Evolutionary conservation across 305 asterid species (phyloP).

Genomic region (Stenogyne calaminthoides): DNA sequence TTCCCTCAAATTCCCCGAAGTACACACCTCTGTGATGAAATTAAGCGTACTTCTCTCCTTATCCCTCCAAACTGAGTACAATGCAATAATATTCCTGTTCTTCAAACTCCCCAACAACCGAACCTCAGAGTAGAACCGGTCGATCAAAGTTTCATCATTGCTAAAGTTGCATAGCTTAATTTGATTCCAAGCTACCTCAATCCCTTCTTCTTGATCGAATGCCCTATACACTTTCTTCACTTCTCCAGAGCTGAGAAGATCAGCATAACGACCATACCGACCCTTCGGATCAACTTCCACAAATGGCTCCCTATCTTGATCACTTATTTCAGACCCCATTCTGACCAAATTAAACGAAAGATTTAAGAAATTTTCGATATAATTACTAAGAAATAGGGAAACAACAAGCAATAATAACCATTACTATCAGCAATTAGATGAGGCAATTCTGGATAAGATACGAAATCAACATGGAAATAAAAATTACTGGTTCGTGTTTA

Average conservation of each 20-base stretch:
- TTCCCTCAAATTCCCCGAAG: slow-evolving; percentile 73
- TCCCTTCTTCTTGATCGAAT: slow-evolving; percentile 79
- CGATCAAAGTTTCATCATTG: slow-evolving; percentile 52
- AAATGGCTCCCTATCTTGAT: slow-evolving; percentile 51
- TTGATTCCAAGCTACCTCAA: slow-evolving; percentile 86
- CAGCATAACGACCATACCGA: slow-evolving; percentile 68
- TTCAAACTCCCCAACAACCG: slow-evolving; percentile 47
- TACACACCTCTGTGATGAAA: slow-evolving; percentile 74
- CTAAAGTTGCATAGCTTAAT: slow-evolving; percentile 54
- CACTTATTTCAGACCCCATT: slow-evolving; percentile 34
- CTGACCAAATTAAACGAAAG: slow-evolving; percentile 25
- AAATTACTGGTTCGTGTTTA: too few species aligned
- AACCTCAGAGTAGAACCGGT: slow-evolving; percentile 60
- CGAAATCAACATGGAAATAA: too few species aligned
- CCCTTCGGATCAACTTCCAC: slow-evolving; percentile 62
- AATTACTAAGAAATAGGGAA: too few species aligned
- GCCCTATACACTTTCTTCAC: slow-evolving; percentile 75
- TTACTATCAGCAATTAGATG: too few species aligned
- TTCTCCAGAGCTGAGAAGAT: slow-evolving; percentile 67
- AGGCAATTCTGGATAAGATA: too few species aligned
- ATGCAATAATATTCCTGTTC: slow-evolving; percentile 51
- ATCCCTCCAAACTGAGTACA: slow-evolving; percentile 69
- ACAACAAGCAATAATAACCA: too few species aligned
- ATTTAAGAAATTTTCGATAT: not conserved
- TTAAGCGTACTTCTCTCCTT: slow-evolving; percentile 50